These are phyloP conservation scores for Nephelium lappaceum DNA, from an alignment of 345 rosid genomes.

Conservation along the genomic window DNA sequence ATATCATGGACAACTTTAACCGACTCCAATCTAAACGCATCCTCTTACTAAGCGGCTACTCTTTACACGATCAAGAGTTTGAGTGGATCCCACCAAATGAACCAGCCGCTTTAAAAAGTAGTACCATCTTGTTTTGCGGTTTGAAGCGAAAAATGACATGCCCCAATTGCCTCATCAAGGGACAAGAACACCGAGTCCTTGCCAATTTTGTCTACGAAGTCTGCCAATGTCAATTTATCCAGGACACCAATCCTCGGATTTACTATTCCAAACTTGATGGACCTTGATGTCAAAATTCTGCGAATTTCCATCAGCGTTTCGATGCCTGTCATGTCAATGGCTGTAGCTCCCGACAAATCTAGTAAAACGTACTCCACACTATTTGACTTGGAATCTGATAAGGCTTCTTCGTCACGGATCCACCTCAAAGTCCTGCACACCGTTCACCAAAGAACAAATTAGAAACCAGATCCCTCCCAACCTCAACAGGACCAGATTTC, in stretches of 20 bases:
- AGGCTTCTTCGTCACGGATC: constrained; percentile 55
- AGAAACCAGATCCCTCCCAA: background rate
- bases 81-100: background rate
- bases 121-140: background rate
- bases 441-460: background rate
- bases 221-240: constrained; percentile 77
- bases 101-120: background rate
- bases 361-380: constrained; percentile 60
- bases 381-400: constrained; percentile 29
- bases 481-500: background rate
- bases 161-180: constrained; percentile 67
- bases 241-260: constrained; percentile 76
- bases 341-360: constrained; percentile 74
- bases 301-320: constrained; percentile 61
- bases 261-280: constrained; percentile 55
- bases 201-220: constrained; percentile 58
- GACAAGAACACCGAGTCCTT: constrained; percentile 59
- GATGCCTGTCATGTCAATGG: constrained; percentile 79
- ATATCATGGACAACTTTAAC: no score
- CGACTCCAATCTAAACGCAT: no score
- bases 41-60: no score
- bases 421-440: constrained; percentile 57
- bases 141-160: constrained; percentile 46
- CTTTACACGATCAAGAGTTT: background rate
- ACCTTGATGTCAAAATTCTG: constrained; percentile 44